Conservation (phyloP, 1,284 basidiomycete species). For the Testicularia cyperi region DNA sequence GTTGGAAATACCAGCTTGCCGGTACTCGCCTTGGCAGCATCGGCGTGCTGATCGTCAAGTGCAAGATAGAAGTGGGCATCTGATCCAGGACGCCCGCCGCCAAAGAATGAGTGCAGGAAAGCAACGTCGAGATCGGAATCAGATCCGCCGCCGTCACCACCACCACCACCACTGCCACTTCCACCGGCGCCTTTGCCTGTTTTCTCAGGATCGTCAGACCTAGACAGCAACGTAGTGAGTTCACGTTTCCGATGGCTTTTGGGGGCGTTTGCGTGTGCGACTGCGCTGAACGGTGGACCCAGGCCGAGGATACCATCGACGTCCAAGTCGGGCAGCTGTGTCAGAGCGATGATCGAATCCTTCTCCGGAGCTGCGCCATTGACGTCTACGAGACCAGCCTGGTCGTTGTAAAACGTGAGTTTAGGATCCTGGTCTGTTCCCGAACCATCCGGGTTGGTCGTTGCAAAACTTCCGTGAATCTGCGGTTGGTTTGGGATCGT, state of each 20-base stretch:
- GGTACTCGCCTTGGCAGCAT: background rate
- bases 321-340: slow-evolving; percentile 7
- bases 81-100: too few relatives aligned
- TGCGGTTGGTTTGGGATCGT: background rate
- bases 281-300: slow-evolving; percentile 11
- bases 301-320: slow-evolving; percentile 20
- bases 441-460: slow-evolving; percentile 1
- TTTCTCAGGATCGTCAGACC: background rate
- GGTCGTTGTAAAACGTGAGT: slow-evolving; percentile 10
- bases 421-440: background rate
- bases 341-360: slow-evolving; percentile 5
- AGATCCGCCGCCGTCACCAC: background rate
- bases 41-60: background rate
- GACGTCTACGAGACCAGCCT: slow-evolving; percentile 1
- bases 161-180: background rate
- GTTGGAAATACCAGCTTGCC: slow-evolving; percentile 23
- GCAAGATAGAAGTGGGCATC: slow-evolving; percentile 17
- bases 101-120: slow-evolving; percentile 14
- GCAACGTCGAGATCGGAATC: slow-evolving; percentile 3
- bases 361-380: slow-evolving; percentile 4
- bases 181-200: background rate
- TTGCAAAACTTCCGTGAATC: slow-evolving; percentile 1
- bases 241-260: too few relatives aligned
- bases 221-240: too few relatives aligned
- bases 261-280: background rate